phyloP scores from a whole-genome alignment of 768 basidiomycete genomes.

The Piloderma croceum region DNA sequence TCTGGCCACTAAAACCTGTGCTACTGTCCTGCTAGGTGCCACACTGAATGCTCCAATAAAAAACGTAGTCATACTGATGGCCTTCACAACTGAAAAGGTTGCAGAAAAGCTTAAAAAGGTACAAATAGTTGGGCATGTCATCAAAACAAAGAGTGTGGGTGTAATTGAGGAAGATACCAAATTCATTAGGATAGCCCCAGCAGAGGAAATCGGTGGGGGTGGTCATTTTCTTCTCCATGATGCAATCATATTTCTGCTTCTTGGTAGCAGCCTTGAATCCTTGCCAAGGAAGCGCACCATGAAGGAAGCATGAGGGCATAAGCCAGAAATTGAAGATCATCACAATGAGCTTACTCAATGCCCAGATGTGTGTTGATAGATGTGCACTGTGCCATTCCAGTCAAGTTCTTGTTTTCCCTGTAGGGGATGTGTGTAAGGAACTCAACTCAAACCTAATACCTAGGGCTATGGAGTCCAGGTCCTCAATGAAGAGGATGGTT shows the following conservation, averaged over 20 bases:
- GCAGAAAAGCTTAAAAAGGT: conserved; percentile 98
- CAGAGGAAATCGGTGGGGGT: conserved; percentile 94
- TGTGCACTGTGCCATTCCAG: conserved; percentile 97
- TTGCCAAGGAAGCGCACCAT: conserved; percentile 97
- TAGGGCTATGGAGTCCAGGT: too few relatives aligned
- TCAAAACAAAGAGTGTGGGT: conserved; percentile 98
- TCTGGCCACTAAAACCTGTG: too few relatives aligned
- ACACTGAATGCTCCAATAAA: conserved; percentile 95
- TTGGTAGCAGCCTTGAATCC: conserved; percentile 99
- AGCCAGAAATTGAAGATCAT: conserved; percentile 96
- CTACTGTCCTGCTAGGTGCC: too few relatives aligned
- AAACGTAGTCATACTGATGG: conserved; percentile 99
- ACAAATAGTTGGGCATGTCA: conserved; percentile 99
- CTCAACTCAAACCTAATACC: too few relatives aligned
- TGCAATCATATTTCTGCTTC: conserved; percentile 99
- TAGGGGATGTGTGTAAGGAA: too few relatives aligned
- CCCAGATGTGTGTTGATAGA: conserved; percentile 99
- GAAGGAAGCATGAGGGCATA: conserved; percentile 99
- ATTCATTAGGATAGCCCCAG: conserved; percentile 99
- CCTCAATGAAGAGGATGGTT: too few relatives aligned
- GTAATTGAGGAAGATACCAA: conserved; percentile 98
- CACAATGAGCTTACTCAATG: conserved; percentile 95
- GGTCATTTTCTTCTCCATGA: conserved; percentile 99
- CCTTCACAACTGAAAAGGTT: conserved; percentile 96
- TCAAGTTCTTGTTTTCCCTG: conserved; percentile 99